Evolutionary conservation across 169 alveolate species (phyloP), one percentile per base, ranked within the genome.

Genomic region (Eimeria necatrix): DNA sequence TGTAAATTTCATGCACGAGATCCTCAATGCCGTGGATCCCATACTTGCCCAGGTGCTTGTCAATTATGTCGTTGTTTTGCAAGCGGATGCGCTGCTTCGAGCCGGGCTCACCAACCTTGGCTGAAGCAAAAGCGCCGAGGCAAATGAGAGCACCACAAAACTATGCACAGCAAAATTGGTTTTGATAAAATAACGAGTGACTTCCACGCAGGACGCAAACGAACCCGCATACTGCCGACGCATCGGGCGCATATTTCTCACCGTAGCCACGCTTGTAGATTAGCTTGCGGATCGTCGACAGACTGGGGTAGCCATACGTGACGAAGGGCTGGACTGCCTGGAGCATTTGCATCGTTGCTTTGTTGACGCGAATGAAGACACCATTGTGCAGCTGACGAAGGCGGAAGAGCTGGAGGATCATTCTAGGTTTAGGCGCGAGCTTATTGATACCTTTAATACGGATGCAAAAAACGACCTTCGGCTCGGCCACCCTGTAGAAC

Each of bases 381-480:
- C 99, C 99, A 98, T 99, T 99, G 99, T 99, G 99, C 95, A 99
- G 96, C 98, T 99, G 99, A 89, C 99, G 98, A 91, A 99, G 98
- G 85, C 99, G 98, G 97, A 99, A 97, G 76, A 99, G 98, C 97
- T 99, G 99, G 94, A 99, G 96, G 91, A 98, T 98, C 96, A 98
- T 98, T 96, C 98, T 97, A 89, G 99, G 99, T 95, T 98, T 99
- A 78, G 99, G 99, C 94, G 99, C 98, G 56, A 99, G 91, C 97
- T 99, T 99, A 98, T 99, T 99, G 96, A 99, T 99, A 98, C 99
- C 98, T 83, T 91, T 93, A 61, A 96, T 94, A 70, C 98, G 96
- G 74, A 96, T 87, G 61, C 93, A 95, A 70, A 96, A 90, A 61
- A 96, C 92, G 16, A 96, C 95, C 95, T 95, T 94, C 48, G 97